These are phyloP conservation scores for Naumovozyma dairenensis DNA, from an alignment of 805 yeast species.

Conservation along the genomic window DNA sequence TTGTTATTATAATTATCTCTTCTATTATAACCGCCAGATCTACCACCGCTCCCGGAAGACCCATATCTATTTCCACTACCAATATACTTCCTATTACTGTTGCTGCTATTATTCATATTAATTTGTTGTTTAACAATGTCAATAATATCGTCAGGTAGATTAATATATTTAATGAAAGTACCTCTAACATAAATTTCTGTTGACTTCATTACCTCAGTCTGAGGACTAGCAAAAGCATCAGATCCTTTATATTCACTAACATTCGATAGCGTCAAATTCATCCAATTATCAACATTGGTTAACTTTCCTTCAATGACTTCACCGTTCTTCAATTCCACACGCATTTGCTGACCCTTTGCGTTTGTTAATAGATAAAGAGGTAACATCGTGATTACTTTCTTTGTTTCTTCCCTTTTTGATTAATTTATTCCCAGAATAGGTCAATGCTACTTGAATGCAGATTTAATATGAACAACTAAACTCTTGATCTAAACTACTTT, in stretches of 20 bases:
- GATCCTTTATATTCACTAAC: conserved; percentile 45
- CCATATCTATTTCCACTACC: conserved; percentile 5
- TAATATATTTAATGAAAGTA: conserved; percentile 66
- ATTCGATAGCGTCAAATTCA: conserved; percentile 79
- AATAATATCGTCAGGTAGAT: conserved; percentile 68
- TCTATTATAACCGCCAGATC: conserved; percentile 24
- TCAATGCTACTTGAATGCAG: too few species aligned
- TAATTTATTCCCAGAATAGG: too few species aligned
- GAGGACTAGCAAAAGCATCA: conserved; percentile 5
- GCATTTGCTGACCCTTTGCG: conserved; percentile 77
- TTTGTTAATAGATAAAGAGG: conserved; percentile 87
- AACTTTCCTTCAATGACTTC: conserved; percentile 80
- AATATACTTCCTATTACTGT: conserved; percentile 30
- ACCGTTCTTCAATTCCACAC: conserved; percentile 86
- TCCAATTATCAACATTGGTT: conserved; percentile 85
- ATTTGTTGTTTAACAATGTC: conserved; percentile 65
- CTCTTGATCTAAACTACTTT: too few species aligned
- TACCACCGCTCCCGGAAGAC: conserved; percentile 22
- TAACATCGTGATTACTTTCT: conserved; percentile 37
- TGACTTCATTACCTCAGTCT: conserved; percentile 46
- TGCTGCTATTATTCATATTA: conserved; percentile 36
- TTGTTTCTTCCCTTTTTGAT: too few species aligned
- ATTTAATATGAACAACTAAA: too few species aligned
- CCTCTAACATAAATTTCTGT: conserved; percentile 80
- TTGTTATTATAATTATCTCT: conserved; percentile 14